phyloP scores from a whole-genome alignment of 139 green algal genomes.

The Nannochloris sp. region DNA sequence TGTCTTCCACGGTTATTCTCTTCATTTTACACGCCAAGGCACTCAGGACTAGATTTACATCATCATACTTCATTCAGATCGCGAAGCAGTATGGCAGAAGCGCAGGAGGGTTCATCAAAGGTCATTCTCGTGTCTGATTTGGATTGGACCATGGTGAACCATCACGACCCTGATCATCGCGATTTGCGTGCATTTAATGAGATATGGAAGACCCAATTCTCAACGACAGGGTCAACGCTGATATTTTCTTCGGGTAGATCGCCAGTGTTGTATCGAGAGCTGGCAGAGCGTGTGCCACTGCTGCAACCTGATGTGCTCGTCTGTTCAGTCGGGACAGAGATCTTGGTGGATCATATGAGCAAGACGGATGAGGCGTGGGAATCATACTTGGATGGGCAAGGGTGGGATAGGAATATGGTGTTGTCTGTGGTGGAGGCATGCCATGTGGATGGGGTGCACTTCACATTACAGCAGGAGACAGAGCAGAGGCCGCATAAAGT shows the following conservation, averaged over 20 bases:
- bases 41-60: no score
- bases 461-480: constrained; percentile 39
- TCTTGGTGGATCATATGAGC: constrained; percentile 48
- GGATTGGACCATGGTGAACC: constrained; percentile 86
- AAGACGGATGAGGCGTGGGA: constrained; percentile 56
- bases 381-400: constrained; percentile 38
- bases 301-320: constrained; percentile 72
- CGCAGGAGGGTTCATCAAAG: background rate
- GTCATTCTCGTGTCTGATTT: constrained; percentile 81
- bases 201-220: constrained; percentile 58
- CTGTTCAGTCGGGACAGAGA: constrained; percentile 89
- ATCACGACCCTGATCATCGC: constrained; percentile 57
- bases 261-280: constrained; percentile 60
- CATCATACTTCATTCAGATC: no score
- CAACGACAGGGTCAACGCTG: constrained; percentile 59
- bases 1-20: no score
- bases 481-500: constrained; percentile 91
- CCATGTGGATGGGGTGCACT: constrained; percentile 4
- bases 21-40: no score
- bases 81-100: background rate
- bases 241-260: constrained; percentile 88
- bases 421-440: background rate
- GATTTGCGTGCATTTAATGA: constrained; percentile 62
- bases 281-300: constrained; percentile 66
- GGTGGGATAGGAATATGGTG: constrained; percentile 32